phyloP scores from a whole-genome alignment of 2,329 filamentous ascomycete genomes.

The Pseudogymnoascus sp. region DNA sequence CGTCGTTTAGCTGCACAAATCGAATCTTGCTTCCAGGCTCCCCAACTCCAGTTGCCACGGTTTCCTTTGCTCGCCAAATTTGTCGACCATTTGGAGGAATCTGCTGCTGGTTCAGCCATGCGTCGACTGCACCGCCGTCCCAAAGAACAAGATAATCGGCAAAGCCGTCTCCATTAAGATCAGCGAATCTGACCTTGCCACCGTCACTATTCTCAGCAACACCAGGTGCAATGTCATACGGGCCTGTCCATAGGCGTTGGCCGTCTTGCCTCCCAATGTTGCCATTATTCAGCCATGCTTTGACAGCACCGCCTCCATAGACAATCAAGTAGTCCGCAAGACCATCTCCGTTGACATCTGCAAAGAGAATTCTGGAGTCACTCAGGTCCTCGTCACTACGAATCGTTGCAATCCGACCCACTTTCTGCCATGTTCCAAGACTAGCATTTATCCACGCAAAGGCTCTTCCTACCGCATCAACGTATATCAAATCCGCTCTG shows the following conservation, averaged over 20 bases:
- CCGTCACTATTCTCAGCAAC: not conserved
- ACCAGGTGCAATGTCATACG: not conserved
- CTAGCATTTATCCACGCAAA: not conserved
- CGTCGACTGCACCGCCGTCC: not conserved
- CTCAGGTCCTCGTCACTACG: not conserved
- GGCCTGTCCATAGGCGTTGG: not conserved
- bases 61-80: not conserved
- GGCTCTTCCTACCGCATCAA: not conserved
- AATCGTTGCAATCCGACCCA: not conserved
- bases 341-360: constrained; percentile 9
- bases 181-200: not conserved
- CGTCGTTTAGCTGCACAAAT: not conserved
- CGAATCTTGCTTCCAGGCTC: not conserved
- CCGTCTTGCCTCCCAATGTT: not conserved
- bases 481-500: constrained; percentile 22
- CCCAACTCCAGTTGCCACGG: not conserved
- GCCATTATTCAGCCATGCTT: constrained; percentile 10
- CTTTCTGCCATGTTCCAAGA: not conserved
- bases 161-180: not conserved
- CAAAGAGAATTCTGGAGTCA: constrained; percentile 1
- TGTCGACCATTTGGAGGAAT: not conserved
- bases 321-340: constrained; percentile 9
- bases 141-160: not conserved
- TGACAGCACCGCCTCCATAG: constrained; percentile 10
- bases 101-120: not conserved